phyloP scores from a whole-genome alignment of 208 protist species.

The Tritrichomonas musculus region DNA sequence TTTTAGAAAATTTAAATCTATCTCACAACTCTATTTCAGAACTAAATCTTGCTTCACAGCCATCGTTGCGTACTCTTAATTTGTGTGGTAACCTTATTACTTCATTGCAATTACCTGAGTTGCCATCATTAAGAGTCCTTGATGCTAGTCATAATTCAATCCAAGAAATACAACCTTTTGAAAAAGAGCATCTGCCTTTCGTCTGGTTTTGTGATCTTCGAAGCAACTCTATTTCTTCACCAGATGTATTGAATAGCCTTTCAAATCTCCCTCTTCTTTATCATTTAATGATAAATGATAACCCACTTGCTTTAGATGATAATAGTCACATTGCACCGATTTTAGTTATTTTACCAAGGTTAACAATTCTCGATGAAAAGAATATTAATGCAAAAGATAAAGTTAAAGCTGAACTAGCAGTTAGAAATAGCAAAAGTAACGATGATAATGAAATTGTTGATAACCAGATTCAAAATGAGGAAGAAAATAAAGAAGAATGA shows the following conservation, averaged over 20 bases:
- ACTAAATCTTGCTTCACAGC: not conserved
- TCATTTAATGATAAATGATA: not conserved
- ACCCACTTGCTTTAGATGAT: not conserved
- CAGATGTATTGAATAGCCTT: not conserved
- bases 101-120: not conserved
- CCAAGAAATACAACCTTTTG: not conserved
- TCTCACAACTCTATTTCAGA: not conserved
- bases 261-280: not conserved
- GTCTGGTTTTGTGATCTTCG: not conserved
- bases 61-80: not conserved
- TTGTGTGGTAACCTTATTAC: not conserved
- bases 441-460: not conserved
- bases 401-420: constrained; percentile 4
- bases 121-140: not conserved
- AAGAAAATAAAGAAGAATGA: no score
- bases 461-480: no score
- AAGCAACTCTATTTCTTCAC: not conserved
- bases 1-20: not conserved
- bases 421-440: not conserved
- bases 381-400: not conserved
- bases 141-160: constrained; percentile 18
- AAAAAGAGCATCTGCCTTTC: not conserved
- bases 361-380: not conserved
- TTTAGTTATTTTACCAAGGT: not conserved
- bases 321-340: not conserved